Base-by-base conservation (phyloP, 1,284 basidiomycete genomes). In the Phellopilus nigrolimitatus region DNA sequence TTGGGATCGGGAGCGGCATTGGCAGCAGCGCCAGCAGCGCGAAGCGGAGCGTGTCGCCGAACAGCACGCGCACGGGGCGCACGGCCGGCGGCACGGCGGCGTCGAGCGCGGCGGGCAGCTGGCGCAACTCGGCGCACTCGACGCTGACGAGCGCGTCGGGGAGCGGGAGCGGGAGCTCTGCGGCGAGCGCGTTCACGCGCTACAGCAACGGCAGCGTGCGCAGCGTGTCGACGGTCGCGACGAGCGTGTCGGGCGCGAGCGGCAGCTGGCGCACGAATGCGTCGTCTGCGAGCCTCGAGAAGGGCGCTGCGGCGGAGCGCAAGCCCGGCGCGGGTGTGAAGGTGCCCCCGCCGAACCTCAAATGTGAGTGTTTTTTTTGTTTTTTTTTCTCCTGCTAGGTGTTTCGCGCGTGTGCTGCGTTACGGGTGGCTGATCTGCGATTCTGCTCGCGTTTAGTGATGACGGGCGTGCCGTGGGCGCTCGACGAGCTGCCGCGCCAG, bases 181-280 rank as follows among this genome's bases (percentile, higher is more conserved):
- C 80, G 3, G 76, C 78, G 24, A 81, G 78, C 22, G 79, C 80
- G 37, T 91, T 88, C 61, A 89, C 88, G 27, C 72, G 81, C 55
- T 88, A 85, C 68, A 88, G 84, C 68, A 90, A 89, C 61, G 78
- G 76, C 27, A 88, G 85, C 63, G 62, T 73, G 50, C 74, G 82
- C 47, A 88, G 84, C 57, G 74, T 89, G 33, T 82, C 84, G 15
- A 90, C 88, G 2, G 79, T 79, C 51, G 87, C 87, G 50, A 89
- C 86, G 28, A 88, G 84, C 60, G 77, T 87, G 13, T 86, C 76
- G 43, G 68, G 72, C n/a, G 47, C 41, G 22, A 38, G 19, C 4
- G 52, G 52, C 3, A 54, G 48, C 63, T 88, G 86, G 84, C 76
- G 85, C 54, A 78, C 64, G n/a, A 38, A 48, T 22, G 39, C 36